Base-by-base conservation (phyloP, 352 stramenopile species). In the Phytophthora meadii region DNA sequence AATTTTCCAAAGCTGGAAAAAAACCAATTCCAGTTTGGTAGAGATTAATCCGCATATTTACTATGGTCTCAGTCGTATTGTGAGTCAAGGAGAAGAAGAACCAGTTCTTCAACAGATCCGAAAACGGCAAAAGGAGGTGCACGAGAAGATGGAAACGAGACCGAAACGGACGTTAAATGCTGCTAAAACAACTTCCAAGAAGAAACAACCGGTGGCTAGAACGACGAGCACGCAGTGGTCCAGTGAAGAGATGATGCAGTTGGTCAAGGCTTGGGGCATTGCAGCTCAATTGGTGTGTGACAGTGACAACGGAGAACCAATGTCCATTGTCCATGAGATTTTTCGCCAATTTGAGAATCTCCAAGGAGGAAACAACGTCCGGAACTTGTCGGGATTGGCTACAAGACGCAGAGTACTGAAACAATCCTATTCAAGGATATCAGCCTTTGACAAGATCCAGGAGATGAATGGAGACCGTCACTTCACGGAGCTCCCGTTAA, bases 281-380 rank as follows among this genome's bases (percentile, higher is more conserved):
- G 72, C 72, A 0, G 65, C 55, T 15, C 30, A 61, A 27, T 27
- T 47, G 15, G 51, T 81, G 27, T 70, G 66, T 39, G 44, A 70
- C 4, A 69, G 32, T 27, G 11, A 34, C 14, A 60, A 47, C 4
- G 36, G 17, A 0, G 34, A 66, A 53, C 59, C 72, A 14, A 61
- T 68, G 51, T 77, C 65, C 8, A 72, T 81, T 36, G 44, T 72
- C 2, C 65, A 81, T 24, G 68, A 77, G 22, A 68, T 77, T 44
- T 65, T 64, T 41, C 44, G 58, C 17, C 60, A 76, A 5, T 81
- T 76, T 49, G 56, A 67, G 24, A 34, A 22, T 1, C 22, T 81
- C 10, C 68, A 77, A 44, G 65, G 52, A 2, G 65, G 65, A 0
- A 59, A 61, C 1, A 56, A 24, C 7, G 30, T 40, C 2, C 66